A percentile compares a stretch with the other conserved stretches of the same genome.
Conservation (phyloP, 1,284 basidiomycete species). For the Ceratobasidium sp. region DNA sequence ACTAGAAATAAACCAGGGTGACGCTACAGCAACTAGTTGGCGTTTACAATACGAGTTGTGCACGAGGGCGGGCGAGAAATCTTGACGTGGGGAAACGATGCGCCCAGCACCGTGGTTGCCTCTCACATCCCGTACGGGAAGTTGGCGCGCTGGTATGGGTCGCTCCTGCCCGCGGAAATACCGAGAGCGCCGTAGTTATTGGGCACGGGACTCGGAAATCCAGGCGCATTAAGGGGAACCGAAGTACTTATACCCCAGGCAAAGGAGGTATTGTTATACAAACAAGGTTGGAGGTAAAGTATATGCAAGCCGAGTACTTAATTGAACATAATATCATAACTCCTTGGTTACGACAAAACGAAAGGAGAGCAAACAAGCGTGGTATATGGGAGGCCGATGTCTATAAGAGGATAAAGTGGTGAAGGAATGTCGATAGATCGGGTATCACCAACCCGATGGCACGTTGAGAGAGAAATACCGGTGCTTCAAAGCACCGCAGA, state of each 20-base stretch:
- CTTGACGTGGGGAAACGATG: not conserved
- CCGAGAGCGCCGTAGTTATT: slow-evolving; percentile 65
- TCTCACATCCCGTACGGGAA: slow-evolving; percentile 84
- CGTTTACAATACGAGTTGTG: slow-evolving; percentile 24
- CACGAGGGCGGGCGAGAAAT: not conserved
- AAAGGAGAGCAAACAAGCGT: slow-evolving; percentile 43
- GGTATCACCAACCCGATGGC: too few species aligned
- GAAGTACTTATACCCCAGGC: slow-evolving; percentile 39
- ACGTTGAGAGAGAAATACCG: slow-evolving; percentile 73
- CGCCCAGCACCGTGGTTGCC: not conserved
- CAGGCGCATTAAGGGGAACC: slow-evolving; percentile 72
- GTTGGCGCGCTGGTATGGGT: slow-evolving; percentile 78
- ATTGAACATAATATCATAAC: slow-evolving; percentile 45
- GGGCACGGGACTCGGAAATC: slow-evolving; percentile 64
- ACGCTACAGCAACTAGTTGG: slow-evolving; percentile 33
- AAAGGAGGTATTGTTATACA: slow-evolving; percentile 44
- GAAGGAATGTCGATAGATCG: slow-evolving; percentile 33
- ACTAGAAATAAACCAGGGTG: slow-evolving; percentile 36
- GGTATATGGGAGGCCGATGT: slow-evolving; percentile 30
- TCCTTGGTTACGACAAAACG: slow-evolving; percentile 30
- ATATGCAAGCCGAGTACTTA: too few species aligned
- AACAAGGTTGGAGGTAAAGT: slow-evolving; percentile 40
- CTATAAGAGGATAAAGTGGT: slow-evolving; percentile 8
- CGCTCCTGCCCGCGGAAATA: slow-evolving; percentile 67
- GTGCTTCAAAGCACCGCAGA: slow-evolving; percentile 88